Evolutionary conservation across 106 monocot species (phyloP), one percentile per base, ranked within the genome.

Genomic region (Amphibolis antarctica): DNA sequence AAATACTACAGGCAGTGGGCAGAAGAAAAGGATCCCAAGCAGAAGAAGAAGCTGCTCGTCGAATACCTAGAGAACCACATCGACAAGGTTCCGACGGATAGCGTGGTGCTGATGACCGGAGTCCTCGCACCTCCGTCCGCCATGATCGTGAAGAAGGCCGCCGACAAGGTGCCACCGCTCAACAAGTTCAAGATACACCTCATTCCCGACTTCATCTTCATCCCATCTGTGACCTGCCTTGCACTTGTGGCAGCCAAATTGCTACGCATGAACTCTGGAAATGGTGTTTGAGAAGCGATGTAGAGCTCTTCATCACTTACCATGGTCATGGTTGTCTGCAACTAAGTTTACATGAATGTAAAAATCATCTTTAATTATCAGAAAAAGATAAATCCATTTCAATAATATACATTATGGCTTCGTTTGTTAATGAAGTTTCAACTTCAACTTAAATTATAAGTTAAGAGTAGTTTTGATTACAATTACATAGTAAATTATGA

Each of bases 51-150:
- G 1, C 0, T 27, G 27, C 14, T 93, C 0, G 28, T 64, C 0
- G 1, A 66, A 0, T 72, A 75, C 53, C 46, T 93, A 27, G 46
- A 20, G 5, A 22, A 54, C 0, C 10, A 64, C 3, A 68, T 83
- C 5, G 69, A 13, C 0, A 20, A 5, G 22, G 61, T 43, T 7
- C 53, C 36, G 1, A 66, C 68, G 0, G 66, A 71, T 20, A 30
- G 31, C 1, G 22, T 56, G 0, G 57, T 94, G 22, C 25, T 89
- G 10, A 0, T 78, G 53, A 74, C 83, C 0, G 93, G 86, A 3
- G 0, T 86, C 14, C 69, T 73, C 10, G 93, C 66, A 1, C 89
- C 93, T 0, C 43, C 83, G 0, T 83, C 83, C 10, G 81, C 83
- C 28, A 77, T 86, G 74, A 25, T 76, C 12, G 28, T 89, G 3